These are phyloP conservation scores for Fusarium torreyae DNA, from an alignment of 2,329 filamentous ascomycete genomes.

Conservation along the genomic window DNA sequence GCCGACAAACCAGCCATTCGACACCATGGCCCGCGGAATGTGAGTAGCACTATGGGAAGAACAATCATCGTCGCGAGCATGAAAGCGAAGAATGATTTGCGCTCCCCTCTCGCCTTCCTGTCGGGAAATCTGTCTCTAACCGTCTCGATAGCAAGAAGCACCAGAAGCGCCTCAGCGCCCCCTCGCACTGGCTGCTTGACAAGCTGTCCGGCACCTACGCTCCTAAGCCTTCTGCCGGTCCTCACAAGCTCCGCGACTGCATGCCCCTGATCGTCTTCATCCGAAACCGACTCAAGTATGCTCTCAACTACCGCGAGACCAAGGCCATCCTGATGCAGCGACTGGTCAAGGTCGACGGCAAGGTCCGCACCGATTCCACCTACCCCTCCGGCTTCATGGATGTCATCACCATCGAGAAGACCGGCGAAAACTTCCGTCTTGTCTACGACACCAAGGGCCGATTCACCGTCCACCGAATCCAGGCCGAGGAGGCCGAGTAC, in stretches of 20 bases:
- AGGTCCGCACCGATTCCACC: constrained; percentile 98
- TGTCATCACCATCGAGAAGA: constrained; percentile 99
- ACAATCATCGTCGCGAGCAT: constrained; percentile 10
- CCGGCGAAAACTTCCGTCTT: constrained; percentile 99
- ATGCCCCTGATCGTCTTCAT: constrained; percentile 99
- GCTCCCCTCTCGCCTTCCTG: constrained; percentile 9
- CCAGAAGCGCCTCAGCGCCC: constrained; percentile 99
- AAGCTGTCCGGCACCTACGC: constrained; percentile 95
- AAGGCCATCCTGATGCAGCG: constrained; percentile 99
- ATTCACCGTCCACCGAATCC: constrained; percentile 99
- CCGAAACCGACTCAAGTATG: constrained; percentile 98
- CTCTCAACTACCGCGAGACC: constrained; percentile 97
- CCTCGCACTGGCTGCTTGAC: constrained; percentile 99
- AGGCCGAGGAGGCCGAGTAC: constrained; percentile 98
- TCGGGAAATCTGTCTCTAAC: constrained; percentile 50
- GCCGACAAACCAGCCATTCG: constrained; percentile 58
- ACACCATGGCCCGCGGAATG: constrained; percentile 77
- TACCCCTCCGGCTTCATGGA: constrained; percentile 99
- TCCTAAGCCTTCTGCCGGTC: constrained; percentile 81
- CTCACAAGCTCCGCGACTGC: constrained; percentile 99
- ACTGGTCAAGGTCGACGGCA: constrained; percentile 99
- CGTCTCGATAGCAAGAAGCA: constrained; percentile 87
- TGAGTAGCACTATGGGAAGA: constrained; percentile 57
- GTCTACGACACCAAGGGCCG: constrained; percentile 99
- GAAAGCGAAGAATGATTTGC: constrained; percentile 23